Conservation (phyloP, 2,329 filamentous ascomycete genomes). For the Claviceps sp. region DNA sequence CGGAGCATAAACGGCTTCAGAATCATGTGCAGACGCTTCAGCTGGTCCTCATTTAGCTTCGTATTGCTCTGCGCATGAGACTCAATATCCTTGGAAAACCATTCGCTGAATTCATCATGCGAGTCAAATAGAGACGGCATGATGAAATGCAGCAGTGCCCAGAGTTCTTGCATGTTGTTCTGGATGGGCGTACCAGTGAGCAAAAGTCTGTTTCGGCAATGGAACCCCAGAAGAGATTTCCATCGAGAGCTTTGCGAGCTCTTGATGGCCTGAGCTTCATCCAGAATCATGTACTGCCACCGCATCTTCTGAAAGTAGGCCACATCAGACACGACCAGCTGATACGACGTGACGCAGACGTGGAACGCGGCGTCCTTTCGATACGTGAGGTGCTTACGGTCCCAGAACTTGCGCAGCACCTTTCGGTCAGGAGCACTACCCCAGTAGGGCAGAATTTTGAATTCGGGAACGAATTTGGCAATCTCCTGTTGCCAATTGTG, state of each 20-base stretch:
- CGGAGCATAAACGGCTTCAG: constrained; percentile 98
- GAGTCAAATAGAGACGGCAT: constrained; percentile 98
- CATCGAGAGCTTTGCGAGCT: constrained; percentile 91
- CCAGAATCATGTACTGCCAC: constrained; percentile 99
- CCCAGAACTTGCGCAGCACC: constrained; percentile 96
- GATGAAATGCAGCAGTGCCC: constrained; percentile 96
- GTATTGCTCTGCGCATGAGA: constrained; percentile 97
- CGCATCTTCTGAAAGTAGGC: constrained; percentile 98
- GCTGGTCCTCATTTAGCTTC: constrained; percentile 97
- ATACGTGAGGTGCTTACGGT: constrained; percentile 93
- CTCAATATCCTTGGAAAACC: constrained; percentile 94
- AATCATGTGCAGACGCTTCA: constrained; percentile 96
- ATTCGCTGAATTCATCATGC: constrained; percentile 84
- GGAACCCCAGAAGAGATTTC: constrained; percentile 89
- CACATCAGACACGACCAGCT: constrained; percentile 89
- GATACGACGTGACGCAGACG: constrained; percentile 91
- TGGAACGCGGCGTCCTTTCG: constrained; percentile 89
- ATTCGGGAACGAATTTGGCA: constrained; percentile 78
- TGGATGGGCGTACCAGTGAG: constrained; percentile 96
- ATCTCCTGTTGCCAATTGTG: constrained; percentile 99
- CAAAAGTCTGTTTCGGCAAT: constrained; percentile 85
- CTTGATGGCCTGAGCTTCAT: constrained; percentile 98
- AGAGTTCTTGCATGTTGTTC: constrained; percentile 99
- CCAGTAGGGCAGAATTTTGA: constrained; percentile 97
- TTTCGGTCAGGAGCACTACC: constrained; percentile 89